Conservation (phyloP, 2,329 filamentous ascomycete genomes). For the Penicillium sp. region DNA sequence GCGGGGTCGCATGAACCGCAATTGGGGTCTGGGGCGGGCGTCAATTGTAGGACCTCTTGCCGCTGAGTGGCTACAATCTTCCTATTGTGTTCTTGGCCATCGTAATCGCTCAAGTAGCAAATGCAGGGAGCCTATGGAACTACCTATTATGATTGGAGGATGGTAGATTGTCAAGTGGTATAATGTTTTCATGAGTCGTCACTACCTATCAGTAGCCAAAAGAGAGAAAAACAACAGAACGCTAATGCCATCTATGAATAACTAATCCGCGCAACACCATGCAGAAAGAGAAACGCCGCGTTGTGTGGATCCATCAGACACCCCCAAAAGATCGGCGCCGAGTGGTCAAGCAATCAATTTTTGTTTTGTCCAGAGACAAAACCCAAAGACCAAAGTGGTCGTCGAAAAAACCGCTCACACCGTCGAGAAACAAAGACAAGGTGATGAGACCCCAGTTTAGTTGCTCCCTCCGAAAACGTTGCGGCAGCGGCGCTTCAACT, state of each 20-base stretch:
- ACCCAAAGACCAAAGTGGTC: slow-evolving; percentile 2
- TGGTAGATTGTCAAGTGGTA: not conserved
- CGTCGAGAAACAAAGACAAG: not conserved
- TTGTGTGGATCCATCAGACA: too few species aligned
- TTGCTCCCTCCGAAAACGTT: slow-evolving; percentile 15
- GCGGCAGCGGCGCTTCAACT: slow-evolving; percentile 30
- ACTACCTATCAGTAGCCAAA: slow-evolving; percentile 12
- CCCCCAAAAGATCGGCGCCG: not conserved
- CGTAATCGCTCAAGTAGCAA: too few species aligned
- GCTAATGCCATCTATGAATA: slow-evolving; percentile 26
- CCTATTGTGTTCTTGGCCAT: too few species aligned
- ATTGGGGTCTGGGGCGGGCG: too few species aligned
- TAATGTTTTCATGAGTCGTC: slow-evolving; percentile 12
- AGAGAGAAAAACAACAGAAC: slow-evolving; percentile 7
- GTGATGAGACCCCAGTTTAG: slow-evolving; percentile 3
- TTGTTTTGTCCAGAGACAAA: not conserved
- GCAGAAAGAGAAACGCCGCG: slow-evolving; percentile 7
- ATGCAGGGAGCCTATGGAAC: too few species aligned
- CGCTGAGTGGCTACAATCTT: too few species aligned
- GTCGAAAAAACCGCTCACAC: not conserved
- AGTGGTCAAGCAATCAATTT: not conserved
- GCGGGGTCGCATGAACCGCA: too few species aligned
- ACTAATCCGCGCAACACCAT: slow-evolving; percentile 16
- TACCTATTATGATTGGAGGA: too few species aligned
- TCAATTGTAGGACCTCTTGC: too few species aligned